phyloP scores from a whole-genome alignment of 768 basidiomycete genomes.

The Podaxis sp. region DNA sequence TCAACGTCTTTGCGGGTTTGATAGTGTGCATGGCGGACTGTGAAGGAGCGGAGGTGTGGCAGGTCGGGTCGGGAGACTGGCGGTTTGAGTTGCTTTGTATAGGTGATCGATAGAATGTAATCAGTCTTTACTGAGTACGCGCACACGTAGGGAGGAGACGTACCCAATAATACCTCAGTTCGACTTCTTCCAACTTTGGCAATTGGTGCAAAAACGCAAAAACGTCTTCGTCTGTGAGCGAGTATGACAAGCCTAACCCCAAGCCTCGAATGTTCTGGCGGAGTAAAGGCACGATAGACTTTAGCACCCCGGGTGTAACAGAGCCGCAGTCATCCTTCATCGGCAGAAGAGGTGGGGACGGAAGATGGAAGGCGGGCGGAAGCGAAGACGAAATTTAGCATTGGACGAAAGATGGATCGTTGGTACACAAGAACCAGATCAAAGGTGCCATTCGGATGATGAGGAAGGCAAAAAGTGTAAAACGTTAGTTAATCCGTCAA shows the following conservation, averaged over 20 bases:
- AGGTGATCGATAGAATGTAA: background rate
- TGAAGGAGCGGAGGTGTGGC: constrained; percentile 23
- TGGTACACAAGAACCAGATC: no score
- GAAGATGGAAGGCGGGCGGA: background rate
- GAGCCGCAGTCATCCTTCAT: constrained; percentile 59
- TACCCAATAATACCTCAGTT: constrained; percentile 53
- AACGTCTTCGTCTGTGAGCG: constrained; percentile 51
- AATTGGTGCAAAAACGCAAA: constrained; percentile 45
- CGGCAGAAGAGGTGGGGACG: background rate
- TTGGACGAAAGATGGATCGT: no score
- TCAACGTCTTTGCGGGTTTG: constrained; percentile 23
- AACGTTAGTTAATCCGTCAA: background rate
- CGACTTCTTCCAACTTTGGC: constrained; percentile 33
- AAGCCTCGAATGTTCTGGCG: constrained; percentile 32
- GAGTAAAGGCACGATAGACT: constrained; percentile 39
- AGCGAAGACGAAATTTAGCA: no score
- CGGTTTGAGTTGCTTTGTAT: constrained; percentile 40
- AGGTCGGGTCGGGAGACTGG: constrained; percentile 23
- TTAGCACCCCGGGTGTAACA: constrained; percentile 58
- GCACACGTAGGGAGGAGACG: constrained; percentile 15
- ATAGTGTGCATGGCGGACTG: constrained; percentile 20
- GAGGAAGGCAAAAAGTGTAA: background rate
- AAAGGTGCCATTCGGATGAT: no score
- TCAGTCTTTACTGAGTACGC: background rate
- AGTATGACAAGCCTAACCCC: constrained; percentile 57